Percentiles rank a stretch among this genome's conserved stretches.
phyloP scores from a whole-genome alignment of 257 asterid genomes.

The Solanum piurae region DNA sequence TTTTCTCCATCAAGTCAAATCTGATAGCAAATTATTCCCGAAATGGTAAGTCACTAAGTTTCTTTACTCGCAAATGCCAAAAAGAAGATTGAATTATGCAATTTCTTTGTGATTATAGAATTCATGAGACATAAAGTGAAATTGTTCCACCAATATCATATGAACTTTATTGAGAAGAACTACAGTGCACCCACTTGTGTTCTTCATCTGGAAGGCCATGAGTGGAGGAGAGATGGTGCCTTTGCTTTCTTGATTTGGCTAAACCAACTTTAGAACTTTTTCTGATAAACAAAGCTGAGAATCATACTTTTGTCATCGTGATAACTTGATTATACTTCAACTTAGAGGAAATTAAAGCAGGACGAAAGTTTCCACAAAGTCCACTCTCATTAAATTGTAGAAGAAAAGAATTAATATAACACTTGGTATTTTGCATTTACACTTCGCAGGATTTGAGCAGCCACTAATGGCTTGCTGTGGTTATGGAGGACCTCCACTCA shows the following conservation, averaged over 20 bases:
- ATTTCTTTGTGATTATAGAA: neutral
- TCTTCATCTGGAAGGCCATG: neutral
- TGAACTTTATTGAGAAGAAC: neutral
- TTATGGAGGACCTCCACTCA: conserved; percentile 86
- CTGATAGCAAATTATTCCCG: conserved; percentile 69
- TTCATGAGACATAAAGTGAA: neutral
- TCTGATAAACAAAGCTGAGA: neutral
- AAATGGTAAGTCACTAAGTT: conserved; percentile 42
- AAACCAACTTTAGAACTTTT: neutral
- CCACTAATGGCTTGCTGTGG: conserved; percentile 91
- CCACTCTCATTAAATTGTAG: neutral
- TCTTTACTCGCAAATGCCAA: neutral
- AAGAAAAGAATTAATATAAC: neutral
- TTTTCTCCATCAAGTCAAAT: conserved; percentile 70
- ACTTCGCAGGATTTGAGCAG: conserved; percentile 71
- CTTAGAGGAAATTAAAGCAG: neutral
- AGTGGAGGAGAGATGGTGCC: neutral
- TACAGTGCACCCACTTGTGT: neutral
- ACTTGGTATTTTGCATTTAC: neutral
- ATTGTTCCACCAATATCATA: neutral
- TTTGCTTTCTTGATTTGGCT: neutral
- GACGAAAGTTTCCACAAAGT: neutral
- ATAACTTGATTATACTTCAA: neutral
- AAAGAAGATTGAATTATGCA: neutral
- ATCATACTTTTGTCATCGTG: neutral